A percentile compares a stretch with the other conserved stretches of the same genome.
These are phyloP conservation scores for Solanum tarapatanum DNA, from an alignment of 257 asterid species.

Conservation along the genomic window DNA sequence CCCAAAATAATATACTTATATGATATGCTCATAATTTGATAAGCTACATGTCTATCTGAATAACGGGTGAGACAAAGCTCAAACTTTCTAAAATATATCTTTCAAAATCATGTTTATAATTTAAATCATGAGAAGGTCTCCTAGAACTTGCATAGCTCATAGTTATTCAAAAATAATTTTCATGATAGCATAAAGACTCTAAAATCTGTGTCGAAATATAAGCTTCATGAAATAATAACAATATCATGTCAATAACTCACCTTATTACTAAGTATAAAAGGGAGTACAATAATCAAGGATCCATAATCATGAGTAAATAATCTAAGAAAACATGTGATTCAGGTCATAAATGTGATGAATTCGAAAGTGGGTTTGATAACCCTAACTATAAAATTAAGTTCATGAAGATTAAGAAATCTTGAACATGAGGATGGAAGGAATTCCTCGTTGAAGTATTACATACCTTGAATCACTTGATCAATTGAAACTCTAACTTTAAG, in stretches of 20 bases:
- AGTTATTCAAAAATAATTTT: neutral
- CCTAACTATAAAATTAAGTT: neutral
- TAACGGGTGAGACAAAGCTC: neutral
- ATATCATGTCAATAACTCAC: neutral
- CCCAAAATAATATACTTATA: neutral
- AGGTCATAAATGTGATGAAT: neutral
- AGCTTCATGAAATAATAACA: neutral
- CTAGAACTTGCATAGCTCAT: neutral
- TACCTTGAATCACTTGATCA: neutral
- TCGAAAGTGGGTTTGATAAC: neutral
- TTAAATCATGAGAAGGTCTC: neutral
- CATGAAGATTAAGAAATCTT: neutral
- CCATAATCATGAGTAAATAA: neutral
- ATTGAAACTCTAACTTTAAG: neutral
- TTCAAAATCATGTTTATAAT: neutral
- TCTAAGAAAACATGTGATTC: neutral
- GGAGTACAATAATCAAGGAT: neutral
- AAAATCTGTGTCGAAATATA: no score
- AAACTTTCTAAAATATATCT: no score
- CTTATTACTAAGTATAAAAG: neutral
- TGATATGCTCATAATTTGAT: neutral
- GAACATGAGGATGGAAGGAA: neutral
- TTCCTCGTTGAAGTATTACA: neutral
- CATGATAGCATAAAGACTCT: neutral
- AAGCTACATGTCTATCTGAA: neutral